phyloP scores from a whole-genome alignment of 805 yeast genomes.

The Barnettozyma populi region DNA sequence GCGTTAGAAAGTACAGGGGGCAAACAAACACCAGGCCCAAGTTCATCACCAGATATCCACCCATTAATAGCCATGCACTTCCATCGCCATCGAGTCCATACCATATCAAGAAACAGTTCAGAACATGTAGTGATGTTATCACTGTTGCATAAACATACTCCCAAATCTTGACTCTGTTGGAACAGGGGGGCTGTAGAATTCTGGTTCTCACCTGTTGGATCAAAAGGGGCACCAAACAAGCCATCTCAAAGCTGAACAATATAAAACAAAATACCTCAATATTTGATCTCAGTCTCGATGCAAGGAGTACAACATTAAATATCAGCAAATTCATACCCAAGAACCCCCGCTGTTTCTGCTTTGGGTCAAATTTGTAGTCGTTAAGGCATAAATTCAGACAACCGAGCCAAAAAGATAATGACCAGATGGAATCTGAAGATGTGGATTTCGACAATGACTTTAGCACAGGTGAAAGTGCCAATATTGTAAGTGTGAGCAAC shows the following conservation, averaged over 20 bases:
- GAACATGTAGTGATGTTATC: not conserved
- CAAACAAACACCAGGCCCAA: constrained; percentile 46
- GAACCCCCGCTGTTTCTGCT: constrained; percentile 28
- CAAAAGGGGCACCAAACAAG: constrained; percentile 68
- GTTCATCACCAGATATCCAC: constrained; percentile 47
- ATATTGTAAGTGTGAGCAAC: constrained; percentile 61
- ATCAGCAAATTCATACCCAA: constrained; percentile 78
- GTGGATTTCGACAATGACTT: constrained; percentile 85
- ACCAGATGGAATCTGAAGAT: constrained; percentile 94
- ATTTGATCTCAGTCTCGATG: constrained; percentile 77
- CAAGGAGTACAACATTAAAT: constrained; percentile 82
- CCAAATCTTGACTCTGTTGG: not conserved
- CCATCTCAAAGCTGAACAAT: constrained; percentile 62
- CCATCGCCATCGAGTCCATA: constrained; percentile 35
- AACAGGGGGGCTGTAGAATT: not conserved
- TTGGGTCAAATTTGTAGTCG: constrained; percentile 53
- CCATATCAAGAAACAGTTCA: constrained; percentile 10
- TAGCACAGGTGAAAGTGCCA: constrained; percentile 83
- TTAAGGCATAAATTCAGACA: constrained; percentile 60
- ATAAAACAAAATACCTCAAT: constrained; percentile 80
- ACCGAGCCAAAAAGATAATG: constrained; percentile 75
- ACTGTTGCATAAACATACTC: not conserved
- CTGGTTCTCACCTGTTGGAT: constrained; percentile 48
- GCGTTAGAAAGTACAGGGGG: constrained; percentile 63
- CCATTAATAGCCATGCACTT: constrained; percentile 24